Base-by-base conservation (phyloP, 2,329 filamentous ascomycete genomes). In the Penicillium carneum region DNA sequence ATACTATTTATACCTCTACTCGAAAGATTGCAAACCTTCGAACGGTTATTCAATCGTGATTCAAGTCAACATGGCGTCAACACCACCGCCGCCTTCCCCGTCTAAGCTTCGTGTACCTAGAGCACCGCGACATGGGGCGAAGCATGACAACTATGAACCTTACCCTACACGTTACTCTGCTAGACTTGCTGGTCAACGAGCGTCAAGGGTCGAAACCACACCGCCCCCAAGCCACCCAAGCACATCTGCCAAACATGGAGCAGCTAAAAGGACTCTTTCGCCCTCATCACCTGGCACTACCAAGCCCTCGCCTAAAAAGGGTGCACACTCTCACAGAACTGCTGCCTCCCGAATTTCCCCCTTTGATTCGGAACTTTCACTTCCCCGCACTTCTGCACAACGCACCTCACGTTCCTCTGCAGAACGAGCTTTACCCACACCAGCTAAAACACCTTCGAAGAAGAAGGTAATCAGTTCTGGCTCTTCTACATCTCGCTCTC, bases 401-500 rank as follows among this genome's bases (percentile, higher is more conserved):
- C 66, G 64, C 42, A 52, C 59, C n/a, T 66, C 67, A 34, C 68
- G 62, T 41, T 36, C 58, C 20, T 58, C 63, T 34, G 59, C 54
- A 51, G 71, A 71, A 53, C 78, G 76, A 51, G 84, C 87, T 80
- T 79, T 88, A 16, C 86, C 85, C 2, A 88, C 87, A 23, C 87
- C 87, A 18, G 82, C 83, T 45, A 88, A 88, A 75, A 88, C 86
- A 10, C 87, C 86, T 26, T 68, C 67, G 10, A 80, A 80, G 69
- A 87, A 87, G 76, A 84, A 84, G 65, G 71, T 77, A 3, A 70
- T 81, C 23, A 70, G 75, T 14, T 77, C 82, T 59, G 70, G 83
- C 53, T 76, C 80, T 51, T 72, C 79, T 5, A 82, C 84, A 38
- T 82, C 85, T 31, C 84, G 86, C 61, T 78, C 83, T 31, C 75